Percentiles rank a stretch among this genome's conserved stretches.
Evolutionary conservation across 1,284 basidiomycete species (phyloP).

Genomic region (Cryptococcus sp.): DNA sequence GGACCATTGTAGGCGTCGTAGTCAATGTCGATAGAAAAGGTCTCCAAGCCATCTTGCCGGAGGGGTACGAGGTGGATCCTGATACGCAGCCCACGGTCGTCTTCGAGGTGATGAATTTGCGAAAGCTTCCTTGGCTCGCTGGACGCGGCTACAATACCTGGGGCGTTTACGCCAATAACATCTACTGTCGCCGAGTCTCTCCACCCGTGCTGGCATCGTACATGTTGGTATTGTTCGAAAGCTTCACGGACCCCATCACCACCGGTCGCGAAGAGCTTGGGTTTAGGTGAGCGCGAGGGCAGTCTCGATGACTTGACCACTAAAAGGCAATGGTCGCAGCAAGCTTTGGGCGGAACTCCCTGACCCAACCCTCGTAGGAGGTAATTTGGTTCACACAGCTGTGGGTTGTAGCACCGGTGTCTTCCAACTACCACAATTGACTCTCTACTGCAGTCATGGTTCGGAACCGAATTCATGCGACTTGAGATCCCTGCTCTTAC

Average conservation of each 20-base stretch:
- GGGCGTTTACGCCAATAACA: not conserved
- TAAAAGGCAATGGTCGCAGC: not conserved
- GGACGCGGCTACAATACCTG: not conserved
- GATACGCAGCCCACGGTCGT: not conserved
- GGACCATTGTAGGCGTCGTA: not conserved
- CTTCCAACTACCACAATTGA: too few species aligned
- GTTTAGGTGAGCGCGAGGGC: not conserved
- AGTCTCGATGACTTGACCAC: not conserved
- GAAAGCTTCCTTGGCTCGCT: not conserved
- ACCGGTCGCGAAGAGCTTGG: not conserved
- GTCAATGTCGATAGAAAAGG: constrained; percentile 1
- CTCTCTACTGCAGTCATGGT: not conserved
- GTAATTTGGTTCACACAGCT: not conserved
- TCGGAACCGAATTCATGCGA: not conserved
- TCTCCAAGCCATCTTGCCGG: not conserved
- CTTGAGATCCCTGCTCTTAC: not conserved
- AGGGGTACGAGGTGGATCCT: not conserved
- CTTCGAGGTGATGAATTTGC: not conserved
- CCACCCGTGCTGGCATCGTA: not conserved
- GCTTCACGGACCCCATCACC: not conserved
- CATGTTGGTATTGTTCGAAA: not conserved
- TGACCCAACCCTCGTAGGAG: not conserved
- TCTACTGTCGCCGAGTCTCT: not conserved
- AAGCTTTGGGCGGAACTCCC: not conserved
- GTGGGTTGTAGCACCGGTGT: not conserved